Evolutionary conservation across 805 yeast genomes (phyloP), one percentile per base, ranked within the genome.

Genomic region (Cyberlindnera euphorbiae): DNA sequence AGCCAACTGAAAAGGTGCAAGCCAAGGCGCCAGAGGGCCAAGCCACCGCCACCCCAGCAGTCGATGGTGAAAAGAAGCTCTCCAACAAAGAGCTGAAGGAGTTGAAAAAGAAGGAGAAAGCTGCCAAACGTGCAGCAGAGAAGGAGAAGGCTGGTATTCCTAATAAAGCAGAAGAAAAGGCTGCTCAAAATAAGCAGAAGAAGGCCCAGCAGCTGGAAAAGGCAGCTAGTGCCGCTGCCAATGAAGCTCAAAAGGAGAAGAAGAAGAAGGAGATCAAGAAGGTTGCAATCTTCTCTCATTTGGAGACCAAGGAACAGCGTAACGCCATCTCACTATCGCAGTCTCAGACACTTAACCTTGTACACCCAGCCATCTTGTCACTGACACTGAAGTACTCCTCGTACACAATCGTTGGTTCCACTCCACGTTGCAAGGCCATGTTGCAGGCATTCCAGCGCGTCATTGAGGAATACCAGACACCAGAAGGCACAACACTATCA

Each of bases 41-140:
- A 32, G 38, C 35, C 16, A 13, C 28, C 15, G 24, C 33, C 14
- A 35, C 27, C 9, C 17, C 28, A 9, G 32, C 34, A 7, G 26
- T 22, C 10, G 42, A 36, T 12, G 57, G 40, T 16, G 55, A 52
- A 22, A 57, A 57, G 41, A 60, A 63, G 37, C 58, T 81, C 29
- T 62, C 84, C 8, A 85, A 85, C 47, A 88, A 87, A 51, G 95
- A 89, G 59, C 67, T 86, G 44, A 89, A 89, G 58, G 96, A 86
- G 50, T 65, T 79, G 58, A 85, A 87, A 58, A 89, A 88, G 67
- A 77, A 77, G 50, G 95, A 88, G 53, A 89, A 90, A 63, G 93
- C 93, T 11, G 95, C 93, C 26, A 85, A 86, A 58, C 72, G 97
- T 57, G 93, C 96, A 3, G 95, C 96, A 3, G 77, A 79, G 45